Conservation (phyloP, 164 flowering plant genomes). For the Vitis labrusca region DNA sequence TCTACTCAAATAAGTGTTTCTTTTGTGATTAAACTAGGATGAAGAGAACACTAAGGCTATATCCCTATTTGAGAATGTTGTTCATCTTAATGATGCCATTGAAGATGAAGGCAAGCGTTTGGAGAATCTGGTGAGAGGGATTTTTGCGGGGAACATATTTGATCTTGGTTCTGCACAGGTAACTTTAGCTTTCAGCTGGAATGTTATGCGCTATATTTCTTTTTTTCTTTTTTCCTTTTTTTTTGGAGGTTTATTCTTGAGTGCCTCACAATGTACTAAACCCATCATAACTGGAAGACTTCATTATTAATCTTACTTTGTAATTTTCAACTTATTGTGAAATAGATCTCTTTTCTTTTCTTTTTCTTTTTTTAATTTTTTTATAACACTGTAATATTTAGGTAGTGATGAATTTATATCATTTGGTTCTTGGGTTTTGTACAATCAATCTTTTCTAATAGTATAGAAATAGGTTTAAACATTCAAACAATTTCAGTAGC, state of each 20-base stretch:
- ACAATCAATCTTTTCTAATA: not conserved
- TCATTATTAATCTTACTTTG: not conserved
- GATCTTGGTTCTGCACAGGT: constrained; percentile 99
- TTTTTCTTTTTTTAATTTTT: no score
- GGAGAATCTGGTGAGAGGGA: constrained; percentile 86
- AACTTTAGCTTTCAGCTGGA: constrained; percentile 5
- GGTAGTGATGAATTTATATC: not conserved
- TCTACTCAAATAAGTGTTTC: not conserved
- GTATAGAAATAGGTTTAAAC: not conserved
- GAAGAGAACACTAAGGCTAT: constrained; percentile 98
- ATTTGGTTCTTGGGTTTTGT: not conserved
- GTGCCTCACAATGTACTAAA: not conserved
- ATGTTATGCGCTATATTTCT: not conserved
- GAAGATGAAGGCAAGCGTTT: constrained; percentile 75
- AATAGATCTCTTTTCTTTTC: not conserved
- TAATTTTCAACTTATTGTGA: not conserved
- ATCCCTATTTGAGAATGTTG: constrained; percentile 69
- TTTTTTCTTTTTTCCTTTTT: not conserved
- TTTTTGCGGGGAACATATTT: constrained; percentile 98
- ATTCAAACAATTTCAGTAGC: not conserved
- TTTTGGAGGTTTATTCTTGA: not conserved
- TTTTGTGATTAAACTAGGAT: constrained; percentile 45
- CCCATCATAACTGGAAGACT: not conserved
- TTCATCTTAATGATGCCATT: constrained; percentile 81
- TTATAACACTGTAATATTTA: no score